phyloP scores from a whole-genome alignment of 1,139 yeast genomes.

The Pichia sp. region DNA sequence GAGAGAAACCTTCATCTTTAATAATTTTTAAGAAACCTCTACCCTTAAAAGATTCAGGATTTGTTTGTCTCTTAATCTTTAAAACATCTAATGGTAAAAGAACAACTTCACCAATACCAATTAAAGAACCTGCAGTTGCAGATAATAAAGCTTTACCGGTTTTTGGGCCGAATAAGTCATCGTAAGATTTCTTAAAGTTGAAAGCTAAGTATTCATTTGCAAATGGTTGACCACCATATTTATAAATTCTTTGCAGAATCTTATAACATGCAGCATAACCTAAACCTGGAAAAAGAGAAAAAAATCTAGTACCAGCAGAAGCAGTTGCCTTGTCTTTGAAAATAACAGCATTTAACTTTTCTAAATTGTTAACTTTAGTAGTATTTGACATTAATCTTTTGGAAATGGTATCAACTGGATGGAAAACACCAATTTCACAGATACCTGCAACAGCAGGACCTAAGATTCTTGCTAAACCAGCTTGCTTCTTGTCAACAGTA shows the following conservation, averaged over 20 bases:
- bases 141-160: conserved; percentile 95
- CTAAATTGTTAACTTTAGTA: conserved; percentile 54
- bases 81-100: conserved; percentile 91
- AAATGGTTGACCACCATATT: conserved; percentile 98
- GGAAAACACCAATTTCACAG: conserved; percentile 93
- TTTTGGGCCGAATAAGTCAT: conserved; percentile 77
- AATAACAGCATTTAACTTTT: conserved; percentile 76
- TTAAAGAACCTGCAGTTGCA: conserved; percentile 94
- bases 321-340: conserved; percentile 78
- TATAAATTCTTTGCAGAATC: conserved; percentile 93
- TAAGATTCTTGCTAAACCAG: conserved; percentile 82
- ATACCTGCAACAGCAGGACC: conserved; percentile 99
- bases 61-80: conserved; percentile 97
- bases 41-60: conserved; percentile 97
- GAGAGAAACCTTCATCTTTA: conserved; percentile 75
- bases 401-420: conserved; percentile 97
- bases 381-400: conserved; percentile 96
- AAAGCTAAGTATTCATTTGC: conserved; percentile 86
- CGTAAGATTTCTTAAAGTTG: conserved; percentile 67
- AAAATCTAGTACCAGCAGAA: conserved; percentile 60
- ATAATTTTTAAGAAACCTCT: conserved; percentile 87
- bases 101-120: conserved; percentile 97
- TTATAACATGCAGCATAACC: conserved; percentile 98
- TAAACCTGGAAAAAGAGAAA: conserved; percentile 92
- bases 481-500: conserved; percentile 68